phyloP scores from a whole-genome alignment of 2,329 filamentous ascomycete species.

The Sporothrix brasiliensis region DNA sequence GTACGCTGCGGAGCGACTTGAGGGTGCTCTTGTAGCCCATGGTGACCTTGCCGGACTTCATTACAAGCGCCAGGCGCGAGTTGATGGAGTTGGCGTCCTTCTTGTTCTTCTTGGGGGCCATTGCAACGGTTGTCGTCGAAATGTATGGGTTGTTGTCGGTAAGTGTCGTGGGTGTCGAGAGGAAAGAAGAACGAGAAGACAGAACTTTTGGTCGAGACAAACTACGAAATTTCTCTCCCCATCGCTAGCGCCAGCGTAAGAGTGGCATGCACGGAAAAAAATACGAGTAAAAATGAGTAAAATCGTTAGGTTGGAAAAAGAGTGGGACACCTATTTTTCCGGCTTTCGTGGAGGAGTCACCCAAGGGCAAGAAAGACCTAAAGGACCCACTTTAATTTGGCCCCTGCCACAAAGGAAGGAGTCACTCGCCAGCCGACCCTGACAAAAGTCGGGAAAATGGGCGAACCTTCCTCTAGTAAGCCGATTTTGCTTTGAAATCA shows the following conservation, averaged over 20 bases:
- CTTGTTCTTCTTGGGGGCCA: conserved; percentile 72
- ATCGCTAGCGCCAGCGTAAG: not conserved
- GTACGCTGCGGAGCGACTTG: conserved; percentile 37
- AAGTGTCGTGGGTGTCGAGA: conserved; percentile 28
- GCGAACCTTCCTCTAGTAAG: conserved; percentile 35
- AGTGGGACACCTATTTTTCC: conserved; percentile 33
- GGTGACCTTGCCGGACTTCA: conserved; percentile 76
- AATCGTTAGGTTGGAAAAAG: conserved; percentile 8
- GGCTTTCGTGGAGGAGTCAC: conserved; percentile 14
- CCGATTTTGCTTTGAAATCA: conserved; percentile 59
- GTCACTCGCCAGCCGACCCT: conserved; percentile 23
- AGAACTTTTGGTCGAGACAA: not conserved
- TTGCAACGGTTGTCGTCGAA: conserved; percentile 55
- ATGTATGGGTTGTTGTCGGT: conserved; percentile 37
- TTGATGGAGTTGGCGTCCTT: conserved; percentile 50
- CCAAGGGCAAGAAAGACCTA: conserved; percentile 43
- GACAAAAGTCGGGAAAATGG: conserved; percentile 25
- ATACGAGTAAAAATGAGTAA: conserved; percentile 27
- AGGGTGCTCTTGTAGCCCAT: conserved; percentile 81
- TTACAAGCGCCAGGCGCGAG: conserved; percentile 63
- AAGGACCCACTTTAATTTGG: conserved; percentile 42
- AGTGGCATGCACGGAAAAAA: conserved; percentile 24
- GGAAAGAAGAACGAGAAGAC: conserved; percentile 7
- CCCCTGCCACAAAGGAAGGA: conserved; percentile 23
- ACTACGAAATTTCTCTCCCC: conserved; percentile 5